Percentiles rank a stretch among this genome's conserved stretches.
These are phyloP conservation scores for Leersia perrieri DNA, from an alignment of 176 grass and related monocot species.

Conservation along the genomic window DNA sequence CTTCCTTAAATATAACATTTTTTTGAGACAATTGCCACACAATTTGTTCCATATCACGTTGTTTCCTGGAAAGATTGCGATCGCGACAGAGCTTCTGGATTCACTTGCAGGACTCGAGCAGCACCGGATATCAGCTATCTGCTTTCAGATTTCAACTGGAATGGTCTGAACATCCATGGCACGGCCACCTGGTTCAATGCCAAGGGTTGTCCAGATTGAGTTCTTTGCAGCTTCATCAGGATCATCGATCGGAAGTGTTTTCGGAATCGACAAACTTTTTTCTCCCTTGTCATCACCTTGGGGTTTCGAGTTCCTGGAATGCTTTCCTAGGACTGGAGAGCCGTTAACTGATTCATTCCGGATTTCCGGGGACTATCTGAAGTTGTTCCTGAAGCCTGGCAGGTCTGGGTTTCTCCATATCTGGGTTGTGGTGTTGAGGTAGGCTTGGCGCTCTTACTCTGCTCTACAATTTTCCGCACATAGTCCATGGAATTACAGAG, in stretches of 20 bases:
- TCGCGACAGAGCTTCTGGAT: slow-evolving; percentile 65
- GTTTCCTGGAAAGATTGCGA: slow-evolving; percentile 67
- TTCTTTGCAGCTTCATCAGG: slow-evolving; percentile 79
- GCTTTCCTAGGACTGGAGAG: slow-evolving; percentile 66
- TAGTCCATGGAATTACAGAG: slow-evolving; percentile 35
- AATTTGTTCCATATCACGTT: slow-evolving; percentile 37
- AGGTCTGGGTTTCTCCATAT: slow-evolving; percentile 32
- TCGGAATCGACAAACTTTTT: slow-evolving; percentile 59
- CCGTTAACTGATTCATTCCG: slow-evolving; percentile 16
- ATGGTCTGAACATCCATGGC: slow-evolving; percentile 64
- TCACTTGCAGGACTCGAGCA: slow-evolving; percentile 56
- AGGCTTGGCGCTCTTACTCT: slow-evolving; percentile 29
- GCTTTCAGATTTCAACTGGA: slow-evolving; percentile 42
- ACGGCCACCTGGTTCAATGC: slow-evolving; percentile 43
- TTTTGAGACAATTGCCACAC: slow-evolving; percentile 4
- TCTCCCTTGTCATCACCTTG: slow-evolving; percentile 35
- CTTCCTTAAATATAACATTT: slow-evolving; percentile 14
- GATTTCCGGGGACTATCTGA: slow-evolving; percentile 28
- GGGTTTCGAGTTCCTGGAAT: slow-evolving; percentile 51
- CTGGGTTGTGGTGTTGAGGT: slow-evolving; percentile 18
- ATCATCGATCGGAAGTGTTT: slow-evolving; percentile 73
- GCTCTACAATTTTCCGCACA: slow-evolving; percentile 34
- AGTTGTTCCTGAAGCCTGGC: slow-evolving; percentile 29
- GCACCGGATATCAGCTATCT: slow-evolving; percentile 19
- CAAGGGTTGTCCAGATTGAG: slow-evolving; percentile 79